Conservation (phyloP, 2,329 filamentous ascomycete genomes). For the Sarocladiaceae sp. region DNA sequence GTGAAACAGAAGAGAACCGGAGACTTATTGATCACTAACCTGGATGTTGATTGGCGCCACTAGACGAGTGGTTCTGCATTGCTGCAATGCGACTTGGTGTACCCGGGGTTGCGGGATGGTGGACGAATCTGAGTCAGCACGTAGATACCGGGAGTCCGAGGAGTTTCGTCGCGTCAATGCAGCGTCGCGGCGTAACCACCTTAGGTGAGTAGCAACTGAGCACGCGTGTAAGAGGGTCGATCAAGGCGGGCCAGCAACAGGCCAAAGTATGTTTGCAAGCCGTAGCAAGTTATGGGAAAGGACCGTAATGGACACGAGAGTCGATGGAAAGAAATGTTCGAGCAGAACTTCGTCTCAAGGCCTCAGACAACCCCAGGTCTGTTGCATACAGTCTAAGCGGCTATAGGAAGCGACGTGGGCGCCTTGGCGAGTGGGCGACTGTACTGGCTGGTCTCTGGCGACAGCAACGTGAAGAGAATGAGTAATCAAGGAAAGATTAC, state of each 20-base stretch:
- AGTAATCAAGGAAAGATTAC: slow-evolving; percentile 9
- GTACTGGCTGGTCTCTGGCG: background rate
- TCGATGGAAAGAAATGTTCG: background rate
- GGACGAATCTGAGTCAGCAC: slow-evolving; percentile 7
- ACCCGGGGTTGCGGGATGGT: slow-evolving; percentile 8
- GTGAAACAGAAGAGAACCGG: background rate
- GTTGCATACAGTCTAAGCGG: background rate
- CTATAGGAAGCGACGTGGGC: background rate
- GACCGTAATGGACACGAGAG: background rate
- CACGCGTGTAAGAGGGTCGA: slow-evolving; percentile 5
- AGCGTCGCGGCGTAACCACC: background rate
- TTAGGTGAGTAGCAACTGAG: background rate
- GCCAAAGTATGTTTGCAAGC: background rate
- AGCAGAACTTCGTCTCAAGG: background rate
- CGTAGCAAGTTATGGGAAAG: background rate
- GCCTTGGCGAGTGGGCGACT: slow-evolving; percentile 1
- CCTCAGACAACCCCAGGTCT: background rate
- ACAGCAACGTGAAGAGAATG: background rate
- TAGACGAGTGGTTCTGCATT: slow-evolving; percentile 9
- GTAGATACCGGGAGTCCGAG: background rate
- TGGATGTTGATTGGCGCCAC: slow-evolving; percentile 9
- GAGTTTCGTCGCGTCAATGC: background rate
- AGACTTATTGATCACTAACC: slow-evolving; percentile 4
- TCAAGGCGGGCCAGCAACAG: background rate
- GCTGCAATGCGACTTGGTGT: background rate